Base-by-base conservation (phyloP, 352 stramenopile species). In the Phytophthora europaea region DNA sequence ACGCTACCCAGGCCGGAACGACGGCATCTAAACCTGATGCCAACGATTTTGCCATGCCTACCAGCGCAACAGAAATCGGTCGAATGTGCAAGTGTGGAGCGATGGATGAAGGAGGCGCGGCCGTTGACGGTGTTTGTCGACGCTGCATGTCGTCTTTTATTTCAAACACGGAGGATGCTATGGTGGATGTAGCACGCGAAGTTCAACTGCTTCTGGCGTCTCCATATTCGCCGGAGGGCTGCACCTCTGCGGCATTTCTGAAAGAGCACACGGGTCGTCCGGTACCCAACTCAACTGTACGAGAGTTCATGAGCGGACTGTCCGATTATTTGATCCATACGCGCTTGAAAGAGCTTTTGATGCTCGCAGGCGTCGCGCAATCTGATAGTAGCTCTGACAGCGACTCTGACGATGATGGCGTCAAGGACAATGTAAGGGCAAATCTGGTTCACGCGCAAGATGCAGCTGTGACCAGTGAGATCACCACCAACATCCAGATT, bases 201-300 rank as follows among this genome's bases (percentile, higher is more conserved):
- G 89, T 94, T 9, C 88, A 94, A 69, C 74, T 95, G 40, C 89
- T 97, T 23, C 60, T 97, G 33, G 81, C 88, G 34, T 97, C 90
- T 59, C 90, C 90, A 6, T 97, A 97, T 38, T 95, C 88, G 0
- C 90, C 90, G 4, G 90, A 97, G 60, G 90, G 90, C 3, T 94
- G 78, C 50, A 95, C 90, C 7, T 91, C 83, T 1, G 76, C 82
- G 4, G 72, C 81, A 20, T 96, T 95, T 64, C 67, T 96, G 20
- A 93, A 91, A 54, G 85, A 95, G 31, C 83, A 93, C 56, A 71
- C 64, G 6, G 75, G 78, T 28, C 85, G 81, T 20, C 61, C 65
- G 0, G 73, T 94, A 38, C 63, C 76, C 18, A 91, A 93, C 58
- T 58, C 80, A 12, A 82, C 80, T 7, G 69, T 96, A 15, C 78